These are phyloP conservation scores for Scleromitrula shiraiana DNA, from an alignment of 2,329 filamentous ascomycete species.

Conservation along the genomic window DNA sequence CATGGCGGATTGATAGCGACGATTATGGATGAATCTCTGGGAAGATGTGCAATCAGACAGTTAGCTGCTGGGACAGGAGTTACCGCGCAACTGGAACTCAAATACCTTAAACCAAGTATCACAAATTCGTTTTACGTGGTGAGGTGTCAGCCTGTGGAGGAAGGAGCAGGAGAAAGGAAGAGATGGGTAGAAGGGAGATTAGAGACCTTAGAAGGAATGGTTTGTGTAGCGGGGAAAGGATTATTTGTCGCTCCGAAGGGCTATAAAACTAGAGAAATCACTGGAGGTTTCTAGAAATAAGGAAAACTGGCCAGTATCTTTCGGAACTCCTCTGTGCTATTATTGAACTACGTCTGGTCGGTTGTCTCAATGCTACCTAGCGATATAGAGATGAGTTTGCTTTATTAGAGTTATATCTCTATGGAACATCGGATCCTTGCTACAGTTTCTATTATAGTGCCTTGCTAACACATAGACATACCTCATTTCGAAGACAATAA, in stretches of 20 bases:
- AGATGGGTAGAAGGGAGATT: constrained; percentile 46
- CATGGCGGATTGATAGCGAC: constrained; percentile 67
- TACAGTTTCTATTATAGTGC: no score
- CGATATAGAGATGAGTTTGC: no score
- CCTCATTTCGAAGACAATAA: no score
- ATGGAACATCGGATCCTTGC: no score
- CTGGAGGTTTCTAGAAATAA: constrained; percentile 12
- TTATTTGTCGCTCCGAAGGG: constrained; percentile 52
- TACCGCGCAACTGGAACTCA: constrained; percentile 49
- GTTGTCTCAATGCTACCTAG: no score
- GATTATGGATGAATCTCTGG: constrained; percentile 60
- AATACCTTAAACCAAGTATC: constrained; percentile 53
- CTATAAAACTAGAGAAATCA: constrained; percentile 13
- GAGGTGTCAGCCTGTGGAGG: constrained; percentile 38
- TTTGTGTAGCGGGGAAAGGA: constrained; percentile 50
- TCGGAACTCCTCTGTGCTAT: no score
- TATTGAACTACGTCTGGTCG: no score
- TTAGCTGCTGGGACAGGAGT: constrained; percentile 44
- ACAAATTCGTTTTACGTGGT: constrained; percentile 58
- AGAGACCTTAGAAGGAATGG: constrained; percentile 45
- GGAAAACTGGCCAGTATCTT: no score
- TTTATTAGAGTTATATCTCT: no score
- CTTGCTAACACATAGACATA: no score
- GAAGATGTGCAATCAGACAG: constrained; percentile 47
- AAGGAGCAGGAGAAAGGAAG: constrained; percentile 4